phyloP scores from a whole-genome alignment of 768 basidiomycete genomes.

The Pleurotus pulmonarius region DNA sequence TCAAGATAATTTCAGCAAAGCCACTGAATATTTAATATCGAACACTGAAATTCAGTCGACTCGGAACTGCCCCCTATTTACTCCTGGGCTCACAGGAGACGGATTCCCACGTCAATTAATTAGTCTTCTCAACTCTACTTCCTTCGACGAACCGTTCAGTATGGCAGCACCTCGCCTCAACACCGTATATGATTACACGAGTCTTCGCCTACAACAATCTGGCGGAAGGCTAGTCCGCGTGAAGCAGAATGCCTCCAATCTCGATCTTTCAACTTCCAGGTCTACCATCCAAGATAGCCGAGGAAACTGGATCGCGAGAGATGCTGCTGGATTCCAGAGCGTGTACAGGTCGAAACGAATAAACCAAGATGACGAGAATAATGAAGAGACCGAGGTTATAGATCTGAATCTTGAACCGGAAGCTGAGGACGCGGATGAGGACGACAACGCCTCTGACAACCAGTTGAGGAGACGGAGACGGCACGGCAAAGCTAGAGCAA shows the following conservation, averaged over 20 bases:
- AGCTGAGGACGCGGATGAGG: conserved; percentile 13
- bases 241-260: conserved; percentile 35
- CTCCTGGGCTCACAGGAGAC: too few relatives aligned
- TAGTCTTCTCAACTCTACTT: too few relatives aligned
- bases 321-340: conserved; percentile 52
- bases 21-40: too few relatives aligned
- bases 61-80: too few relatives aligned
- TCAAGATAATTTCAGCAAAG: too few relatives aligned
- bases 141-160: too few relatives aligned
- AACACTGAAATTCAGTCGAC: too few relatives aligned
- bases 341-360: conserved; percentile 30
- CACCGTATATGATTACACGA: conserved; percentile 63
- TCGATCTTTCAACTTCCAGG: conserved; percentile 27
- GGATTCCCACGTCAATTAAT: too few relatives aligned
- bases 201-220: conserved; percentile 62
- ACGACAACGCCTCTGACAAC: conserved; percentile 13
- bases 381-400: conserved; percentile 13
- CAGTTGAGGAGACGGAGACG: conserved; percentile 11
- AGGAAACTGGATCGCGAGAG: conserved; percentile 64
- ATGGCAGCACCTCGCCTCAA: conserved; percentile 35
- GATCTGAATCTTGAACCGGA: conserved; percentile 8
- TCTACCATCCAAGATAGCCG: conserved; percentile 39
- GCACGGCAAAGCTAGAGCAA: conserved; percentile 9
- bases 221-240: conserved; percentile 50
- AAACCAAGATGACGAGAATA: conserved; percentile 21